Base-by-base conservation (phyloP, 2,329 filamentous ascomycete species). In the Akanthomyces uredinophilus region DNA sequence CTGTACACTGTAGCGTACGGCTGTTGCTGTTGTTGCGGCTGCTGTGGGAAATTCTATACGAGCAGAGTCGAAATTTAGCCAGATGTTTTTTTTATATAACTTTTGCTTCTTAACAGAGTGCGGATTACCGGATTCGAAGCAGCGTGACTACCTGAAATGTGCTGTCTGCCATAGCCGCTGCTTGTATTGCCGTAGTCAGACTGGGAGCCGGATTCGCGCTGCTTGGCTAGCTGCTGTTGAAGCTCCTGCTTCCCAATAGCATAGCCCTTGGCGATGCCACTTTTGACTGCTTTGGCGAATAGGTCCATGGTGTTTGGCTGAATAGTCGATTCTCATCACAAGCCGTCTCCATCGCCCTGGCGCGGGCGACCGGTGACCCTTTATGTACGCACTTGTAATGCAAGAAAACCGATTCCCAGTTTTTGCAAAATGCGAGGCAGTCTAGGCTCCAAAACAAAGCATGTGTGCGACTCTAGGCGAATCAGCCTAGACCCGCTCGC, bases 181-280 rank as follows among this genome's bases (percentile, higher is more conserved):
- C 46, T 32, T 13, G 46, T 24, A 35, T 35, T 44, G 27, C 22
- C 24, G 18, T 44, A 18, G 16, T 11, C 16, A 18, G 24, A 1
- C n/a, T 51, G 16, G 14, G 11, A 4, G 8, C n/a, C 2, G 5
- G 47, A 22, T 10, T 62, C 58, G 44, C 57, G 54, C 57, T 64
- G 62, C 55, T 64, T 65, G n/a, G 50, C 50, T 10, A 64, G 46
- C 13, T 60, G 62, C 51, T 65, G 65, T 51, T 66, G 65, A 5
- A 66, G 27, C 10, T 65, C 62, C 43, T 66, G 65, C 52, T 66
- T 64, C 6, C 65, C 65, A 14, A 54, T 64, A 5, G 65, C 62
- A 27, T 63, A 62, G 2, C 64, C 63, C 32, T 66, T 66, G 24
- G 59, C 62, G 5, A 66, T 60, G 22, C 65, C 65, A 11, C 27